These are phyloP conservation scores for Gastrolobium bilobum DNA, from an alignment of 306 rosid genomes.

Conservation along the genomic window DNA sequence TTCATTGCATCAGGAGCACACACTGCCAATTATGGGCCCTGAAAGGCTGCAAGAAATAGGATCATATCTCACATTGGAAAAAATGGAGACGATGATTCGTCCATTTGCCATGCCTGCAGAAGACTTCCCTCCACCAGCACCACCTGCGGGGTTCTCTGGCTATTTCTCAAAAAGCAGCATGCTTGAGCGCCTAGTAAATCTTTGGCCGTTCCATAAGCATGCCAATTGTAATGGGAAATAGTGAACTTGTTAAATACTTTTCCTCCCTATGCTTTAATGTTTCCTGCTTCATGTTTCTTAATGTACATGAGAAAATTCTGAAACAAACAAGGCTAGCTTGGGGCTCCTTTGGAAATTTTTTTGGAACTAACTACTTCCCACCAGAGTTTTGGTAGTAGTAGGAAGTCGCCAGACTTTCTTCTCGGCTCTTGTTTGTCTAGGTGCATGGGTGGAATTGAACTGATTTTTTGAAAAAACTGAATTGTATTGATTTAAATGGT, in stretches of 20 bases:
- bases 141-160: constrained; percentile 92
- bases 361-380: constrained; percentile 21
- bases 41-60: constrained; percentile 97
- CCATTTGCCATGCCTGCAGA: constrained; percentile 99
- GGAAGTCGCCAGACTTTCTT: neutral
- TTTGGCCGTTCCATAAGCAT: constrained; percentile 95
- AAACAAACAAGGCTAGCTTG: constrained; percentile 47
- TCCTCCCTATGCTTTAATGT: constrained; percentile 2
- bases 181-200: constrained; percentile 93
- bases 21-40: constrained; percentile 95
- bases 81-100: constrained; percentile 86
- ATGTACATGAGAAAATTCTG: constrained; percentile 34
- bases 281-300: constrained; percentile 20
- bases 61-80: constrained; percentile 83
- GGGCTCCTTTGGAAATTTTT: neutral
- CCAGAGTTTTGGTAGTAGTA: constrained; percentile 31
- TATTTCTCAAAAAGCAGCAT: constrained; percentile 88
- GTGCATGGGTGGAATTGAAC: too few species aligned
- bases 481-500: too few species aligned
- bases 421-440: neutral
- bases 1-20: constrained; percentile 93
- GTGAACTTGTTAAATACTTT: constrained; percentile 12
- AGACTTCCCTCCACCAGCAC: constrained; percentile 93
- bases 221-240: constrained; percentile 74
- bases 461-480: too few species aligned